These are phyloP conservation scores for Mucor ambiguus DNA, from an alignment of 371 early-diverging fungal genomes.

Conservation along the genomic window DNA sequence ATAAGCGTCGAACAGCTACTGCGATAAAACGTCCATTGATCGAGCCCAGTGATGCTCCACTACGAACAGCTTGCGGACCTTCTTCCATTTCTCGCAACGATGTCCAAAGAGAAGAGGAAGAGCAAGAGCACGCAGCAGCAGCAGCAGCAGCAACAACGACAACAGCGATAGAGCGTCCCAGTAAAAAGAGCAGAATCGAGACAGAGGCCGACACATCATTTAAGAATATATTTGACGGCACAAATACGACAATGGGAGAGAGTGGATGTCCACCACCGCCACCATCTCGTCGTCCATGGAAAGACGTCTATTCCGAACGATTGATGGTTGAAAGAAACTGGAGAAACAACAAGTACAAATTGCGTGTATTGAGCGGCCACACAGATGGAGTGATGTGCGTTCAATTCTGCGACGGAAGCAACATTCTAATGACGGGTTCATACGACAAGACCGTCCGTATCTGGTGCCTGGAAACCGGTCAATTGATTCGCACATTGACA, in stretches of 20 bases:
- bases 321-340: conserved; percentile 84
- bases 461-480: conserved; percentile 82
- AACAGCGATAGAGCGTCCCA: not conserved
- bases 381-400: conserved; percentile 88
- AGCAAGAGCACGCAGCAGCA: not conserved
- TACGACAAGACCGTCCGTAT: conserved; percentile 83
- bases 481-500: conserved; percentile 64
- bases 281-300: conserved; percentile 67
- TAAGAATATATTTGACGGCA: not conserved
- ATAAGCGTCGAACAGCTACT: conserved; percentile 32
- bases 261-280: not conserved
- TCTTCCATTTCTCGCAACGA: not conserved
- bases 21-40: conserved; percentile 17
- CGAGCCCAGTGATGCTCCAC: conserved; percentile 17
- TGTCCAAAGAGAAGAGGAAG: not conserved
- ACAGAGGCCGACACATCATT: not conserved
- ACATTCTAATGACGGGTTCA: conserved; percentile 81
- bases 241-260: not conserved
- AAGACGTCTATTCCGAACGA: conserved; percentile 84
- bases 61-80: conserved; percentile 24
- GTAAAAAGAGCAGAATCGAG: conserved; percentile 10
- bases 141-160: not conserved
- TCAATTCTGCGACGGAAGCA: conserved; percentile 78
- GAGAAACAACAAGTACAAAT: conserved; percentile 71
- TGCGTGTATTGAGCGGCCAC: conserved; percentile 70